Evolutionary conservation across 208 protist species (phyloP).

Genomic region (Herpetomonas samuelpessoai): DNA sequence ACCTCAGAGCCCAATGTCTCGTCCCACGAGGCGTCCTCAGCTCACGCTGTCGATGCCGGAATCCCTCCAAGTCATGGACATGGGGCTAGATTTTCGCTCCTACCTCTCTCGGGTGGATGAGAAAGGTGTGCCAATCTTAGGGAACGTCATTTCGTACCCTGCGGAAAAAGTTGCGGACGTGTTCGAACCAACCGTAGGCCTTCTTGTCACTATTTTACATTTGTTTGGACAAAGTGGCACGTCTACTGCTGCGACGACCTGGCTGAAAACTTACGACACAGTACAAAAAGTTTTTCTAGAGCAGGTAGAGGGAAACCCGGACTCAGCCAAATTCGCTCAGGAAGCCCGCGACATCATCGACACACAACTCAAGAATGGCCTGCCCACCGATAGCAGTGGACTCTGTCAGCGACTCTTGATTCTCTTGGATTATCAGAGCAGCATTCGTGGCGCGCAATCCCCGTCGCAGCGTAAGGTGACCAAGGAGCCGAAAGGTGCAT

Average conservation of each 20-base stretch:
- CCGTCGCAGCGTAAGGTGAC: conserved; percentile 83
- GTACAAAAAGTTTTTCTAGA: conserved; percentile 80
- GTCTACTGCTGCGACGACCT: conserved; percentile 27
- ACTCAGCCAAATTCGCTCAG: conserved; percentile 46
- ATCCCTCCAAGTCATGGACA: conserved; percentile 78
- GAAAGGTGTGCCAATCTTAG: conserved; percentile 61
- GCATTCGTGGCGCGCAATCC: conserved; percentile 68
- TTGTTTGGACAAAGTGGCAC: conserved; percentile 54
- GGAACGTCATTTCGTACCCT: conserved; percentile 78
- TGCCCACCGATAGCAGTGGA: conserved; percentile 23
- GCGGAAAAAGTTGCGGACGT: conserved; percentile 69
- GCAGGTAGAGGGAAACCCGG: conserved; percentile 36
- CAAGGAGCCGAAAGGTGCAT: conserved; percentile 80
- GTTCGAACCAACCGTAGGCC: conserved; percentile 81
- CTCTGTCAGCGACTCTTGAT: conserved; percentile 55
- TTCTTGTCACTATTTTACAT: conserved; percentile 81
- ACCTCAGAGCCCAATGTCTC: conserved; percentile 37
- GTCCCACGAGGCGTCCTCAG: conserved; percentile 38
- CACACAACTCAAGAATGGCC: conserved; percentile 22
- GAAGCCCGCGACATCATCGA: conserved; percentile 52
- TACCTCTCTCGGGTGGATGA: conserved; percentile 77
- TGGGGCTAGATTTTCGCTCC: conserved; percentile 85
- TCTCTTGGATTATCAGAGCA: conserved; percentile 76
- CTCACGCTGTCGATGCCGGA: conserved; percentile 46
- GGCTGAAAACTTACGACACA: conserved; percentile 75